Evolutionary conservation across 805 yeast species (phyloP).

Genomic region (Wickerhamiella lipophila): DNA sequence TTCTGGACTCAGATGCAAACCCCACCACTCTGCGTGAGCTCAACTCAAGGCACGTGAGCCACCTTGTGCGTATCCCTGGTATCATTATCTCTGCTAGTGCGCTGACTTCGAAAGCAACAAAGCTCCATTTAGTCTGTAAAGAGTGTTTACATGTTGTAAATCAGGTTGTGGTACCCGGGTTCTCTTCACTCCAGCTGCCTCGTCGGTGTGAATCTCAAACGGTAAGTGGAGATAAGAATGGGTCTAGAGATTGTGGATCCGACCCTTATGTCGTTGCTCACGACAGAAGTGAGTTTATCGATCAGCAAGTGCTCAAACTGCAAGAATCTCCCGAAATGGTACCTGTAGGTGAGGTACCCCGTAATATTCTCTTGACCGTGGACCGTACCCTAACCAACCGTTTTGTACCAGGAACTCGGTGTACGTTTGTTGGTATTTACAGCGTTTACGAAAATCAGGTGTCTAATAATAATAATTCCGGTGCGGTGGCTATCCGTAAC

Average conservation of each 20-base stretch:
- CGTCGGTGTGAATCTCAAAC: conserved; percentile 48
- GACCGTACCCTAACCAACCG: conserved; percentile 83
- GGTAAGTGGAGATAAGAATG: conserved; percentile 30
- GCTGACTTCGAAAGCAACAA: conserved; percentile 73
- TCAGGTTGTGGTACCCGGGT: conserved; percentile 49
- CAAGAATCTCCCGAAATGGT: conserved; percentile 98
- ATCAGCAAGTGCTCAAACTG: conserved; percentile 83
- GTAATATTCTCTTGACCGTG: conserved; percentile 75
- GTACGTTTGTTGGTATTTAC: conserved; percentile 83
- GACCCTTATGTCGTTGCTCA: conserved; percentile 91
- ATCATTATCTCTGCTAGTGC: conserved; percentile 87
- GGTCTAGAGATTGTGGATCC: conserved; percentile 55
- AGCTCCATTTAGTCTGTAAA: conserved; percentile 73
- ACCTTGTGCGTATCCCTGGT: conserved; percentile 83
- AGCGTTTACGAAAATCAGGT: conserved; percentile 59
- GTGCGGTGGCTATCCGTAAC: conserved; percentile 74
- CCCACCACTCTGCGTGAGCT: conserved; percentile 65
- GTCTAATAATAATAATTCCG: conserved; percentile 28
- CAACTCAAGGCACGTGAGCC: conserved; percentile 77
- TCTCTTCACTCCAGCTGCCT: conserved; percentile 60
- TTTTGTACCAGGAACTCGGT: conserved; percentile 90
- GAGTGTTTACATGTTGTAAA: conserved; percentile 71
- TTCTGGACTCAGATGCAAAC: conserved; percentile 59
- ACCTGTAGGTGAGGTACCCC: conserved; percentile 98
- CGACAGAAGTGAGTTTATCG: conserved; percentile 85